Evolutionary conservation across 495 filamentous ascomycete genomes (phyloP).

Genomic region (Wilcoxina mikolae): DNA sequence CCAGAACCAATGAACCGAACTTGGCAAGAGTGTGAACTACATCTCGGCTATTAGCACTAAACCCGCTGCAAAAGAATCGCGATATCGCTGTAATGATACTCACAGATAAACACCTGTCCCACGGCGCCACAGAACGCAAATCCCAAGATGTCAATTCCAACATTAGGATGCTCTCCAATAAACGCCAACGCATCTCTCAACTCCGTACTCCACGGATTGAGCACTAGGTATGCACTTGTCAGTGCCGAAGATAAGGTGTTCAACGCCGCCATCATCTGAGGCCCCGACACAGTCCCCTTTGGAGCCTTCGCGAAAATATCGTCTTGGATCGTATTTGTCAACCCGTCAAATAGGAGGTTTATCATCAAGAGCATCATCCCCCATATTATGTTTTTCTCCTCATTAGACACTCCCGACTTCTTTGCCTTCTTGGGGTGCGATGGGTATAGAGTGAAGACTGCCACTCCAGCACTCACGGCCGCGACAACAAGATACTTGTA

Average conservation of each 20-base stretch:
- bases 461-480: slow-evolving; percentile 79
- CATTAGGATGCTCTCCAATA: slow-evolving; percentile 57
- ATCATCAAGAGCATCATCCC: slow-evolving; percentile 75
- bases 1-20: slow-evolving; percentile 81
- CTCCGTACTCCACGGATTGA: slow-evolving; percentile 72
- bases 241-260: slow-evolving; percentile 67
- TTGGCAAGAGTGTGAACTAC: slow-evolving; percentile 76
- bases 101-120: slow-evolving; percentile 91
- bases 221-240: slow-evolving; percentile 57
- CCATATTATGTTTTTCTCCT: slow-evolving; percentile 48
- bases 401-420: slow-evolving; percentile 32
- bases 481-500: slow-evolving; percentile 94
- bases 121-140: slow-evolving; percentile 89
- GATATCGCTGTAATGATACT: slow-evolving; percentile 22
- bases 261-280: slow-evolving; percentile 99
- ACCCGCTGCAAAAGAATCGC: too few relatives aligned
- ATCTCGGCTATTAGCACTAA: too few relatives aligned
- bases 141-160: slow-evolving; percentile 69
- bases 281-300: slow-evolving; percentile 41
- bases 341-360: slow-evolving; percentile 86
- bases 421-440: slow-evolving; percentile 49
- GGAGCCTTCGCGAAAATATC: slow-evolving; percentile 54
- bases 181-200: slow-evolving; percentile 66
- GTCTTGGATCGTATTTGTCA: slow-evolving; percentile 94
- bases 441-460: slow-evolving; percentile 77